Conservation (phyloP, 495 filamentous ascomycete genomes). For the Annulohypoxylon stygium region DNA sequence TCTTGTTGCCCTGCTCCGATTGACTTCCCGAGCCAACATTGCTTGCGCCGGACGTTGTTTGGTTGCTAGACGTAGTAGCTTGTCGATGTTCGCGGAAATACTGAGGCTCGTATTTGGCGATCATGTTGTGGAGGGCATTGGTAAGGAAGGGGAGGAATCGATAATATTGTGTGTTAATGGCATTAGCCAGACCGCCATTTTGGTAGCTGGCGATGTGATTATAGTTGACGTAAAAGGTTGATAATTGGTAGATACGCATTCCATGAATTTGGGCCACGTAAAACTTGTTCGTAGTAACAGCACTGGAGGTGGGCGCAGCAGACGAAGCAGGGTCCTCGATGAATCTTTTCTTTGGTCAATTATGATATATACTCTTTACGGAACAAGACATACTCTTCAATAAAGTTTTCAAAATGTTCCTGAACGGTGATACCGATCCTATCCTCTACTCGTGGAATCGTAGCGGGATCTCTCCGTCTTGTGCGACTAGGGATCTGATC, state of each 20-base stretch:
- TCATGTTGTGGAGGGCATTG: slow-evolving; percentile 88
- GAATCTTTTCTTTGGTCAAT: slow-evolving; percentile 64
- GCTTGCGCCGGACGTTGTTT: slow-evolving; percentile 77
- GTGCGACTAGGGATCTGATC: slow-evolving; percentile 68
- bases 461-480: slow-evolving; percentile 69
- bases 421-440: slow-evolving; percentile 86
- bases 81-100: slow-evolving; percentile 94
- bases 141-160: slow-evolving; percentile 94
- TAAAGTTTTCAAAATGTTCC: slow-evolving; percentile 85
- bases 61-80: slow-evolving; percentile 70
- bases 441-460: slow-evolving; percentile 87
- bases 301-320: slow-evolving; percentile 79
- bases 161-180: slow-evolving; percentile 91
- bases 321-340: slow-evolving; percentile 82
- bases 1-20: slow-evolving; percentile 76
- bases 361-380: slow-evolving; percentile 33
- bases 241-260: slow-evolving; percentile 85
- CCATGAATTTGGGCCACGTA: slow-evolving; percentile 97
- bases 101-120: slow-evolving; percentile 91
- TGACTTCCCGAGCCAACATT: slow-evolving; percentile 73
- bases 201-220: slow-evolving; percentile 80
- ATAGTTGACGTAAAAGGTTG: slow-evolving; percentile 97
- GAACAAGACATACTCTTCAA: slow-evolving; percentile 77
- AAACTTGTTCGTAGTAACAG: slow-evolving; percentile 86
- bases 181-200: slow-evolving; percentile 81